Conservation (phyloP, 2,329 filamentous ascomycete species). For the Colletotrichum karsti region DNA sequence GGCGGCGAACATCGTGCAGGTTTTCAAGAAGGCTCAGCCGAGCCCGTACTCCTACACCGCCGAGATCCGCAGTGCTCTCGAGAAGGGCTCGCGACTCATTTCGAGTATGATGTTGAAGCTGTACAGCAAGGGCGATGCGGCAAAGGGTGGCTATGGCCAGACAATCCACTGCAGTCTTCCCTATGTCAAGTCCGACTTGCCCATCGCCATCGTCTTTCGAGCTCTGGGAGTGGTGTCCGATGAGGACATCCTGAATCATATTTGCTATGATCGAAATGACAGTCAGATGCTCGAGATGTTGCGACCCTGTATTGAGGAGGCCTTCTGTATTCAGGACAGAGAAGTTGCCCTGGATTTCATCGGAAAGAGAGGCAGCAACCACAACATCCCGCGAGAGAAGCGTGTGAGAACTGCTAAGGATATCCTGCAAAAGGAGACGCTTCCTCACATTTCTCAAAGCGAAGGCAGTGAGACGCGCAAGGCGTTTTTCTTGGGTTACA, state of each 20-base stretch:
- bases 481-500: constrained; percentile 98
- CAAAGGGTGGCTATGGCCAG: constrained; percentile 83
- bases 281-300: constrained; percentile 98
- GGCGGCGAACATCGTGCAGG: constrained; percentile 97
- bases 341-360: constrained; percentile 96
- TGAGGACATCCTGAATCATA: constrained; percentile 97
- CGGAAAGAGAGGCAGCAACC: constrained; percentile 83
- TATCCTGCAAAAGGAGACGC: constrained; percentile 94
- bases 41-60: constrained; percentile 92
- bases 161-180: constrained; percentile 92
- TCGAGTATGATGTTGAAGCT: constrained; percentile 93
- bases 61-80: constrained; percentile 94
- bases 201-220: constrained; percentile 94
- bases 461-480: constrained; percentile 96
- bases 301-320: constrained; percentile 96
- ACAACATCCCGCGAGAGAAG: constrained; percentile 74
- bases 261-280: constrained; percentile 95
- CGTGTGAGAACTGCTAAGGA: constrained; percentile 93
- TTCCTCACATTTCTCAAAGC: constrained; percentile 95
- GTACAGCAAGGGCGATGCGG: constrained; percentile 82
- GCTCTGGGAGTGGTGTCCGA: constrained; percentile 96
- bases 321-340: constrained; percentile 93
- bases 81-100: constrained; percentile 94
- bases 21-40: constrained; percentile 97
- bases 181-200: constrained; percentile 93